Evolutionary conservation across 1,284 basidiomycete species (phyloP).

Genomic region (Sporisorium iseilematis-ciliati): DNA sequence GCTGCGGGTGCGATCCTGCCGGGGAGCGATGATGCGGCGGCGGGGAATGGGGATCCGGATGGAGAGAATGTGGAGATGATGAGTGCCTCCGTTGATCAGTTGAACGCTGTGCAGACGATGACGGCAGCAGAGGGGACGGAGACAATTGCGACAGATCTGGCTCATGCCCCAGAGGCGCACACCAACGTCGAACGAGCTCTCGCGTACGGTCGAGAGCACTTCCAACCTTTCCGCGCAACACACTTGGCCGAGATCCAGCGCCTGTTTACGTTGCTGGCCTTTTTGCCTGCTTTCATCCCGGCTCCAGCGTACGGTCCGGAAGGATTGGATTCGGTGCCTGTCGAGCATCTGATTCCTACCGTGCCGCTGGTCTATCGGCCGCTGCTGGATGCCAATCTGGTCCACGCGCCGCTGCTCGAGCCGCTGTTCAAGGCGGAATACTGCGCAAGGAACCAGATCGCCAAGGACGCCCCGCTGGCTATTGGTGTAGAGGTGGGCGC

Average conservation of each 20-base stretch:
- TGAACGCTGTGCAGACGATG: slow-evolving; percentile 7
- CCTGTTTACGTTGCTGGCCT: slow-evolving; percentile 82
- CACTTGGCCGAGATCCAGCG: slow-evolving; percentile 79
- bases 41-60: slow-evolving; percentile 47
- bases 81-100: slow-evolving; percentile 31
- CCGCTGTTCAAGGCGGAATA: slow-evolving; percentile 88
- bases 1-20: slow-evolving; percentile 40
- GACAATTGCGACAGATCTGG: background rate
- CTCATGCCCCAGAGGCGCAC: slow-evolving; percentile 6
- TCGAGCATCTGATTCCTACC: slow-evolving; percentile 38
- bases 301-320: slow-evolving; percentile 33
- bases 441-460: slow-evolving; percentile 86
- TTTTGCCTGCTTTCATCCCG: slow-evolving; percentile 73
- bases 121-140: background rate
- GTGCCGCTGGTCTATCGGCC: slow-evolving; percentile 56
- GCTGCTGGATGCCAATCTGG: slow-evolving; percentile 47
- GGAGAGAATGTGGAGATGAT: slow-evolving; percentile 55
- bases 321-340: slow-evolving; percentile 30
- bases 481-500: slow-evolving; percentile 91
- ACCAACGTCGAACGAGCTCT: slow-evolving; percentile 73
- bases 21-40: slow-evolving; percentile 2
- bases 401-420: slow-evolving; percentile 78
- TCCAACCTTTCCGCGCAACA: slow-evolving; percentile 78
- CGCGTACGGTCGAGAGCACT: slow-evolving; percentile 78
- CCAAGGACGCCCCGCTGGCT: slow-evolving; percentile 84